phyloP scores from a whole-genome alignment of 78 protist genomes.

The Dictyostelium firmibasis region DNA sequence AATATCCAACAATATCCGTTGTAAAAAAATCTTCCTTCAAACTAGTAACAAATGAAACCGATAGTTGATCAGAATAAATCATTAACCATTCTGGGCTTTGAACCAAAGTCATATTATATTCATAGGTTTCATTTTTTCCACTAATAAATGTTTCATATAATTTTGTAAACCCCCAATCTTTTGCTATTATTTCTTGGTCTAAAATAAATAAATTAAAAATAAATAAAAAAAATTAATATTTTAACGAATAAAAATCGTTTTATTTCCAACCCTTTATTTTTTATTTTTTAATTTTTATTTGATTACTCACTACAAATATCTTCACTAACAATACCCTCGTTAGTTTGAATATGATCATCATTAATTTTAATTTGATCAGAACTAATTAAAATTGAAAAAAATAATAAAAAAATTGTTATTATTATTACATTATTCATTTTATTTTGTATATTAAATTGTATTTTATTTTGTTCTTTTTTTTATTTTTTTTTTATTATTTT shows the following conservation, averaged over 20 bases:
- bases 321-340: background rate
- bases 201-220: too few relatives aligned
- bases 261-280: too few relatives aligned
- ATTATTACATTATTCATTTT: background rate
- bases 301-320: background rate
- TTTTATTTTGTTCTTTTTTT: too few relatives aligned
- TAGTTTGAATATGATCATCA: background rate
- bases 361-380: background rate
- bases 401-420: background rate
- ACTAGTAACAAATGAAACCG: background rate
- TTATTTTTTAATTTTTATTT: background rate
- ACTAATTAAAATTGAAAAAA: background rate
- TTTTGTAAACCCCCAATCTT: constrained; percentile 21
- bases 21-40: background rate
- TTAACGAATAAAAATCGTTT: too few relatives aligned
- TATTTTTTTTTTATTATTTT: background rate
- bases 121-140: background rate
- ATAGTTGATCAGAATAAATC: background rate
- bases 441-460: background rate
- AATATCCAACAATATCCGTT: background rate
- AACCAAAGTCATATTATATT: background rate
- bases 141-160: background rate
- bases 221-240: too few relatives aligned
- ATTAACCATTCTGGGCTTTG: background rate
- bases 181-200: background rate